phyloP scores from a whole-genome alignment of 2,329 filamentous ascomycete genomes.

The Talaromyces sp. region DNA sequence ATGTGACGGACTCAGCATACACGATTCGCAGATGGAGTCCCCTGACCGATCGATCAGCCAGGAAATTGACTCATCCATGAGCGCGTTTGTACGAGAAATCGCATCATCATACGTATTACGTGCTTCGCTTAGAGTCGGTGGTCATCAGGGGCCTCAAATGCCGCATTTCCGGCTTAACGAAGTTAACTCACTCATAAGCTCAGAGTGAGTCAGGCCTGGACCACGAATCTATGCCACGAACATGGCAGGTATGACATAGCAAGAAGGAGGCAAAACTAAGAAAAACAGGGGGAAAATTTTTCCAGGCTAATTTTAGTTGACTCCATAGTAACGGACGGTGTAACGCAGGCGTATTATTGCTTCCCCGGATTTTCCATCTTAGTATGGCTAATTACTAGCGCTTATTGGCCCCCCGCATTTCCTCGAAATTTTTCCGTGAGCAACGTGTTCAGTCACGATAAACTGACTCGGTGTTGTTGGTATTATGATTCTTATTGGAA shows the following conservation, averaged over 20 bases:
- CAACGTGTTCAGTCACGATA: neutral
- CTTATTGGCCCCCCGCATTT: neutral
- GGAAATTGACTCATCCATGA: neutral
- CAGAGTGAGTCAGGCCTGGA: neutral
- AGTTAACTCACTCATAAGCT: no score
- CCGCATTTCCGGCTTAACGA: neutral
- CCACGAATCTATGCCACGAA: neutral
- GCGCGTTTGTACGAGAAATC: neutral
- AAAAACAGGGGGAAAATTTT: neutral
- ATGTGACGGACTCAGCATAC: neutral
- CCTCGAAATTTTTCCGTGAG: neutral
- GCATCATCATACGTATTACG: slow-evolving; percentile 1
- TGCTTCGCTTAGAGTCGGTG: neutral
- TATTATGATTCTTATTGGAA: neutral
- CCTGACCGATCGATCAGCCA: neutral
- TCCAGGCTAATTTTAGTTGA: neutral
- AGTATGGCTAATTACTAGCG: neutral
- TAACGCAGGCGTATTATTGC: neutral
- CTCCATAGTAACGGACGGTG: neutral
- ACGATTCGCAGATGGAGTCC: neutral
- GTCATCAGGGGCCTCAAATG: neutral
- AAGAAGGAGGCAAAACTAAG: neutral
- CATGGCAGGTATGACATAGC: neutral
- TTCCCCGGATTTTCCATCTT: slow-evolving; percentile 8
- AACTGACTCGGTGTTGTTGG: neutral